These are phyloP conservation scores for Periconia macrospinosa DNA, from an alignment of 2,329 filamentous ascomycete genomes.

Conservation along the genomic window DNA sequence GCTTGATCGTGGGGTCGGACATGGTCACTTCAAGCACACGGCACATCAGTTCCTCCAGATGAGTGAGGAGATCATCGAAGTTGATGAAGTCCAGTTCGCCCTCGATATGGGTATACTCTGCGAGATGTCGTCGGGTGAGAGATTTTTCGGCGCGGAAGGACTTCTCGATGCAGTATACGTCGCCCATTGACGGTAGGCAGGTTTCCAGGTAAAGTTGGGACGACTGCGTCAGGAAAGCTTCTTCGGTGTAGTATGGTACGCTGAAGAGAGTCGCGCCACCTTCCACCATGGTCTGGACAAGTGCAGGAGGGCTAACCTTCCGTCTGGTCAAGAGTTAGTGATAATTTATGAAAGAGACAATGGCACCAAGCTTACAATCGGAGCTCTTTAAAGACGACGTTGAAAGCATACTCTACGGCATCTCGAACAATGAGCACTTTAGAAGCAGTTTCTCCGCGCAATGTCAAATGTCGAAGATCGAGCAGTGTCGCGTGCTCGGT, in stretches of 20 bases:
- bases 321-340: slow-evolving; percentile 38
- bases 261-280: slow-evolving; percentile 89
- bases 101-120: slow-evolving; percentile 96
- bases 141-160: slow-evolving; percentile 98
- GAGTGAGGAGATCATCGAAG: slow-evolving; percentile 83
- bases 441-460: slow-evolving; percentile 83
- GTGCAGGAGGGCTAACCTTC: slow-evolving; percentile 85
- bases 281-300: slow-evolving; percentile 95
- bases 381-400: slow-evolving; percentile 74
- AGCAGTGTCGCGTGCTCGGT: slow-evolving; percentile 73
- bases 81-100: slow-evolving; percentile 94
- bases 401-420: slow-evolving; percentile 78
- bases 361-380: slow-evolving; percentile 50
- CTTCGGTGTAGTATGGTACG: slow-evolving; percentile 85
- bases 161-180: slow-evolving; percentile 97
- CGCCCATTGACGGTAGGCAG: slow-evolving; percentile 82
- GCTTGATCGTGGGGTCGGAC: slow-evolving; percentile 71
- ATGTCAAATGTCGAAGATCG: slow-evolving; percentile 79
- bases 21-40: slow-evolving; percentile 79
- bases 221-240: slow-evolving; percentile 92
- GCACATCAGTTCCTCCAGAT: slow-evolving; percentile 87
- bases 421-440: slow-evolving; percentile 85
- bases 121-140: slow-evolving; percentile 88
- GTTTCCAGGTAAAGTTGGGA: slow-evolving; percentile 98
- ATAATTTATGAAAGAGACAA: not conserved